Base-by-base conservation (phyloP, 2,329 filamentous ascomycete species). In the Cercospora canescens region DNA sequence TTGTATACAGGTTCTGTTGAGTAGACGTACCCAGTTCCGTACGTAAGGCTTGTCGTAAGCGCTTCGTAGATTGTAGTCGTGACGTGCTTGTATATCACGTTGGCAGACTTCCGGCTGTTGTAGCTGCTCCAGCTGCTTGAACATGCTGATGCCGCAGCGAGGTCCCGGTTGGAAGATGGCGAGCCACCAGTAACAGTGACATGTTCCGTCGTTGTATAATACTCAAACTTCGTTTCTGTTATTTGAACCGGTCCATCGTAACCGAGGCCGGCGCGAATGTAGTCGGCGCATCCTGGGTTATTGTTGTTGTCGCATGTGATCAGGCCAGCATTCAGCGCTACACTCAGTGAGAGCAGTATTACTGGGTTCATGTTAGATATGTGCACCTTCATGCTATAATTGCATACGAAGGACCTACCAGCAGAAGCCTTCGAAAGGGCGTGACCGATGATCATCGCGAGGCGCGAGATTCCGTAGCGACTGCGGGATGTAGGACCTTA, bases 21-120 rank as follows among this genome's bases (percentile, higher is more conserved):
- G 52, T 72, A 72, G 14, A 72, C 69, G 48, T 69, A 65, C 11
- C 63, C 70, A 16, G 62, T 68, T n/a, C 70, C 70, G 54, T 68
- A 70, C 1, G 65, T 64, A 7, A 70, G 32, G 18, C 41, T 55
- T 21, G 57, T 60, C 16, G 32, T 64, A n/a, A 41, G 26, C 7
- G 59, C 39, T 12, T 63, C 64, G 39, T 61, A 59, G 28, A 61
- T 28, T 16, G 50, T 50, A 18, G 34, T 63, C 34, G 60, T 65
- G n/a, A 62, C 52, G 5, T 55, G n/a, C 35, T 52, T 62, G 26
- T 7, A 34, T 18, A 55, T 30, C 5, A 64, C 30, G 16, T 48
- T 67, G n/a, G 18, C 37, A 24, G 55, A 50, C 26, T 21, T 8
- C 12, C 30, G 52, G 34, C 59, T 50, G 37, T 28, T 35, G 21